Percentiles rank a stretch among this genome's conserved stretches.
Conservation (phyloP, 371 early-diverging fungal species). For the Mortierella polycephala region DNA sequence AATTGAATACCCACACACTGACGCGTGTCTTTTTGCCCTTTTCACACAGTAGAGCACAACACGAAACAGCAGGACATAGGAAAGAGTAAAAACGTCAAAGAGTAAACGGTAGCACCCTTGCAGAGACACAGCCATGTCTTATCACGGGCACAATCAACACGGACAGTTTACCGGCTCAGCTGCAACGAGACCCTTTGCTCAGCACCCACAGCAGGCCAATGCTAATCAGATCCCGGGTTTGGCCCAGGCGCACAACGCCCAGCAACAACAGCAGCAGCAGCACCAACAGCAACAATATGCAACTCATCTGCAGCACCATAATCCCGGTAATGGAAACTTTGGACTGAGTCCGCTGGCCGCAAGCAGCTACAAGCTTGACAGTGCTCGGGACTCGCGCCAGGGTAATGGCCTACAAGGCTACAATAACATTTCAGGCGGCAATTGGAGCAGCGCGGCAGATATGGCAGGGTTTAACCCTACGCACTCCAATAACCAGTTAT, state of each 20-base stretch:
- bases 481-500: constrained; percentile 35
- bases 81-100: background rate
- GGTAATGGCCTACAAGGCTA: constrained; percentile 37
- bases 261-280: constrained; percentile 29
- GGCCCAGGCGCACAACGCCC: constrained; percentile 20
- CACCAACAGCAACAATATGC: constrained; percentile 38
- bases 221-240: constrained; percentile 25
- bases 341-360: constrained; percentile 19
- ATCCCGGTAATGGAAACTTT: constrained; percentile 21
- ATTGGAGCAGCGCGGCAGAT: constrained; percentile 29
- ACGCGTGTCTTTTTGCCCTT: background rate
- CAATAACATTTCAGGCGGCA: constrained; percentile 23
- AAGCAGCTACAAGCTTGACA: constrained; percentile 43
- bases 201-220: constrained; percentile 25
- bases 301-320: constrained; percentile 34
- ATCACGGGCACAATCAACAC: constrained; percentile 47
- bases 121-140: constrained; percentile 22
- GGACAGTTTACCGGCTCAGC: constrained; percentile 40
- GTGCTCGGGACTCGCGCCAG: constrained; percentile 25
- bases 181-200: constrained; percentile 29
- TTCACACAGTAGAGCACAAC: background rate
- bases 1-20: background rate
- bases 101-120: background rate
- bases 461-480: constrained; percentile 40
- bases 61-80: background rate